phyloP scores from a whole-genome alignment of 1,284 basidiomycete genomes.

The Pseudozyma pruni region DNA sequence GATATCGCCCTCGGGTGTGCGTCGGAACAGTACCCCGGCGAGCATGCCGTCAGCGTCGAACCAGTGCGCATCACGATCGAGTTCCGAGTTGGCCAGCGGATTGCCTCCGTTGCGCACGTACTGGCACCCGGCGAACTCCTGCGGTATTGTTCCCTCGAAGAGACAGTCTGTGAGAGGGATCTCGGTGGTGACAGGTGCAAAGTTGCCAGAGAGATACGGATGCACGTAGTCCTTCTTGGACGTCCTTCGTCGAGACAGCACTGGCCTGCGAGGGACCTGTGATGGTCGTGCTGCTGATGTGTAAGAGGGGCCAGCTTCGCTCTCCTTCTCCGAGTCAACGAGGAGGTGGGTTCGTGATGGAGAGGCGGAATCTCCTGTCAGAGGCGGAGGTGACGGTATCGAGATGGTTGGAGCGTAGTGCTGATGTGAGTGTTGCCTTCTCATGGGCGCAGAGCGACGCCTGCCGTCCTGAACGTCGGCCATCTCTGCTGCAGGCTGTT shows the following conservation, averaged over 20 bases:
- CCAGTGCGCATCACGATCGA: constrained; percentile 64
- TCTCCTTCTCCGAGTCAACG: not conserved
- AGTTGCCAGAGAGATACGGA: constrained; percentile 68
- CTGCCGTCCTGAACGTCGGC: not conserved
- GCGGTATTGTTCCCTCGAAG: constrained; percentile 61
- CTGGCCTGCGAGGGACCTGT: constrained; percentile 27
- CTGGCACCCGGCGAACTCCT: constrained; percentile 65
- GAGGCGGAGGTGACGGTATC: constrained; percentile 23
- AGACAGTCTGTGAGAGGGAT: constrained; percentile 61
- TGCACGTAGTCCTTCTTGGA: constrained; percentile 56
- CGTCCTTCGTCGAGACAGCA: constrained; percentile 27
- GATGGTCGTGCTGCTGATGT: not conserved
- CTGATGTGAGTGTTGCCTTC: constrained; percentile 6
- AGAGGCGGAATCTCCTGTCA: not conserved
- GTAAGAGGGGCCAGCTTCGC: constrained; percentile 16
- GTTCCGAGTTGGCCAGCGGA: constrained; percentile 61
- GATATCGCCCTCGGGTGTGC: constrained; percentile 31
- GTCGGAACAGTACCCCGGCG: constrained; percentile 70
- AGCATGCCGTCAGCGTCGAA: constrained; percentile 70
- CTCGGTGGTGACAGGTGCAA: constrained; percentile 64
- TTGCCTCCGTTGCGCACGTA: constrained; percentile 72
- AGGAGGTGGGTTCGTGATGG: constrained; percentile 10
- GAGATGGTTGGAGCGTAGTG: constrained; percentile 16
- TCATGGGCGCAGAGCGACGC: constrained; percentile 19
- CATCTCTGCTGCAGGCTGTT: constrained; percentile 6